phyloP scores from a whole-genome alignment of 169 alveolate genomes.

The Plasmodium sp. region DNA sequence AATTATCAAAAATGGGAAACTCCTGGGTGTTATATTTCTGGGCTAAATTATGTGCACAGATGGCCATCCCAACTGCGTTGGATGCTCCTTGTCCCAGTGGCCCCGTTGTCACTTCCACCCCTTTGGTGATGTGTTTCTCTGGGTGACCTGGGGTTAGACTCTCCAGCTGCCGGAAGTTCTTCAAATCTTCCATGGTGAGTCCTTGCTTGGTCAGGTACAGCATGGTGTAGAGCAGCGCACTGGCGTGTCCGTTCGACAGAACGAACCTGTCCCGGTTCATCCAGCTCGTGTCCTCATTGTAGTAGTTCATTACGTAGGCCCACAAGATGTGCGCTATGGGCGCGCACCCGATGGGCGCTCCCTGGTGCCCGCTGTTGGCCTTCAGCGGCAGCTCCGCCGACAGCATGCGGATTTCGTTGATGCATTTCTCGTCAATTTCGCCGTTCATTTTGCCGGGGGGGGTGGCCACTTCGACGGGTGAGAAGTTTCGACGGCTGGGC shows the following conservation, averaged over 20 bases:
- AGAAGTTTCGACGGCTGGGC: not conserved
- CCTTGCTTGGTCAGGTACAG: constrained; percentile 83
- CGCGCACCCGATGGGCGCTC: constrained; percentile 91
- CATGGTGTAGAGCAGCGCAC: constrained; percentile 86
- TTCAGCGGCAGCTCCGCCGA: constrained; percentile 72
- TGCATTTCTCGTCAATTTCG: constrained; percentile 47
- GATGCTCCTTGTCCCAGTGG: constrained; percentile 89
- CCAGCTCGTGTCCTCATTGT: constrained; percentile 83
- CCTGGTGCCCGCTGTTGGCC: constrained; percentile 89
- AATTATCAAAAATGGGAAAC: constrained; percentile 82
- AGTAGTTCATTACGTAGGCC: constrained; percentile 81
- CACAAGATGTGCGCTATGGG: constrained; percentile 87
- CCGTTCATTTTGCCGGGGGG: constrained; percentile 1
- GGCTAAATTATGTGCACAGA: constrained; percentile 82
- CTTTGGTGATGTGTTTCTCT: constrained; percentile 81
- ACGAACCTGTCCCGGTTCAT: constrained; percentile 86
- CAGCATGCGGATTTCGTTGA: constrained; percentile 73
- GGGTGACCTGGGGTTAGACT: constrained; percentile 88
- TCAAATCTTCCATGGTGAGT: constrained; percentile 79
- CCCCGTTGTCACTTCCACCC: constrained; percentile 85
- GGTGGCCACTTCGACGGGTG: not conserved
- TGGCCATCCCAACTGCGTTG: constrained; percentile 89
- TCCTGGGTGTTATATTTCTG: constrained; percentile 83
- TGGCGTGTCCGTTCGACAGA: constrained; percentile 88
- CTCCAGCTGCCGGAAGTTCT: constrained; percentile 81